Conservation (phyloP, 2,329 filamentous ascomycete species). For the Rosellinia necatrix region DNA sequence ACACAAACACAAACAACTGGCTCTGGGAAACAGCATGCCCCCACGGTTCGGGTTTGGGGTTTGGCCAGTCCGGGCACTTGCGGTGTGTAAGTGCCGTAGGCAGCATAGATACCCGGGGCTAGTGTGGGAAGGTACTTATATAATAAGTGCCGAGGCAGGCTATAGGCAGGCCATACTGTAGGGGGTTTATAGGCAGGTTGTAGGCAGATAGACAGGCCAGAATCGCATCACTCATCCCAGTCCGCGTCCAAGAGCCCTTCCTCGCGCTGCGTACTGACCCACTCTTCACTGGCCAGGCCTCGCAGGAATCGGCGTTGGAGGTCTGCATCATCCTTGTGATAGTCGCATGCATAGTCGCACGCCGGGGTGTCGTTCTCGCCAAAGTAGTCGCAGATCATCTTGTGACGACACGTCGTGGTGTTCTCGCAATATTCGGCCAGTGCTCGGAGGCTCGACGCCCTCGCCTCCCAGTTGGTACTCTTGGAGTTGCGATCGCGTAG, state of each 20-base stretch:
- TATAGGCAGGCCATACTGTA: too few species aligned
- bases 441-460: slow-evolving; percentile 66
- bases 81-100: too few species aligned
- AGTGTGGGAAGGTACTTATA: too few species aligned
- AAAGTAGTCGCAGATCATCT: slow-evolving; percentile 76
- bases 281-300: slow-evolving; percentile 64
- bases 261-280: slow-evolving; percentile 65
- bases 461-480: slow-evolving; percentile 51
- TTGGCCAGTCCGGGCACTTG: too few species aligned
- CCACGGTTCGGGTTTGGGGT: too few species aligned
- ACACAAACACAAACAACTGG: too few species aligned
- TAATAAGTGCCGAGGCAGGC: too few species aligned
- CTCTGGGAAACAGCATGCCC: too few species aligned
- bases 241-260: slow-evolving; percentile 61
- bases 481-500: slow-evolving; percentile 52
- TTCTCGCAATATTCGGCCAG: slow-evolving; percentile 84
- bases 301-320: slow-evolving; percentile 61
- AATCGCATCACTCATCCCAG: slow-evolving; percentile 47
- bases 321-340: slow-evolving; percentile 69
- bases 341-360: slow-evolving; percentile 79
- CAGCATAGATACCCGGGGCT: too few species aligned
- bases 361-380: slow-evolving; percentile 63
- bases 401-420: slow-evolving; percentile 73
- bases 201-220: neutral
- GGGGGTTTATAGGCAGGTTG: too few species aligned